Evolutionary conservation across 2,329 filamentous ascomycete species (phyloP).

Genomic region (Diaporthe caulivora): DNA sequence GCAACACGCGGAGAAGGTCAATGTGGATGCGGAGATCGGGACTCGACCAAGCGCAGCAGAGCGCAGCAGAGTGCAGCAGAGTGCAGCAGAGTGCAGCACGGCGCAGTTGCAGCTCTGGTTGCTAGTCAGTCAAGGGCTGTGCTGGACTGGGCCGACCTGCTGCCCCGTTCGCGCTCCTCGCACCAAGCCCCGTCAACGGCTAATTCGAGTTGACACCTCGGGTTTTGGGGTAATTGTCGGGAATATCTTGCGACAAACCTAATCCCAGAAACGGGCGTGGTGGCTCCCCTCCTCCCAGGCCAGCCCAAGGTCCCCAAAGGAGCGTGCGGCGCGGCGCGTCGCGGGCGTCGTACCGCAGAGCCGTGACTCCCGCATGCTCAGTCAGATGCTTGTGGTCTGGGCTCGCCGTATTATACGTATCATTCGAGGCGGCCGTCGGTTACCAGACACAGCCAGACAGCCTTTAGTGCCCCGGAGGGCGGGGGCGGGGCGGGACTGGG

Average conservation of each 20-base stretch:
- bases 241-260: conserved; percentile 17
- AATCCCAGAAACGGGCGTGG: conserved; percentile 19
- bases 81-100: too few species aligned
- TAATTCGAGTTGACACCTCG: conserved; percentile 31
- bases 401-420: conserved; percentile 25
- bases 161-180: not conserved
- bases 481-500: conserved; percentile 10
- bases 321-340: conserved; percentile 1
- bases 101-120: not conserved
- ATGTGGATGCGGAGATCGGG: conserved; percentile 27
- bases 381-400: conserved; percentile 17
- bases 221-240: conserved; percentile 31
- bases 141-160: not conserved
- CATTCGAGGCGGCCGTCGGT: not conserved
- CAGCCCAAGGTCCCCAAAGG: too few species aligned
- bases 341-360: conserved; percentile 9
- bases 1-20: not conserved
- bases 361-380: conserved; percentile 4
- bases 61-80: too few species aligned
- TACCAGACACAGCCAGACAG: conserved; percentile 1
- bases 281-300: too few species aligned
- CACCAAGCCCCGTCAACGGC: conserved; percentile 17
- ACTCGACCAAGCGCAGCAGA: not conserved
- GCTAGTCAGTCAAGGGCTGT: too few species aligned
- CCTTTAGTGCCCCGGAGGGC: not conserved